Base-by-base conservation (phyloP, 768 basidiomycete genomes). In the Rhodocollybia butyracea region DNA sequence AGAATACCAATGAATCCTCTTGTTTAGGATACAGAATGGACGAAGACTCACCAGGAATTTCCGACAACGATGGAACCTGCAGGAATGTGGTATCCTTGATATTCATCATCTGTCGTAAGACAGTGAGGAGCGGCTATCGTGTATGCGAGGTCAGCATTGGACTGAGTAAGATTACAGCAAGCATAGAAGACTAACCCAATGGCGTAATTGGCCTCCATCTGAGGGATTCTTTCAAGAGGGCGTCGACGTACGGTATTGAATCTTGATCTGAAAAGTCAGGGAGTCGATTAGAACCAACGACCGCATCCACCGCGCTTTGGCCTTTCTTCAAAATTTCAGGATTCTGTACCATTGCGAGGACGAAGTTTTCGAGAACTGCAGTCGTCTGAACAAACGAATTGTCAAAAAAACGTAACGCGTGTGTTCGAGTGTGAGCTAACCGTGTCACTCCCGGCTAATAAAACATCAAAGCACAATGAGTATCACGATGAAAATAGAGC, bases 281-380 rank as follows among this genome's bases (percentile, higher is more conserved):
- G 31, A 57, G 42, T 26, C 34, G 34, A 21, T 29, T 34, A 13
- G 19, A 36, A 11, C 60, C 59, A n/a, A 61, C 42, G 17, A 61
- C 46, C 2, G 32, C 29, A 46, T 68, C 67, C 13, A 68, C 46
- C 46, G 68, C 67, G 12, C 26, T 52, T 47, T 62, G 63, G 3
- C 60, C 60, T 26, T 53, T 51, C 51, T 40, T 51, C 46, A 61
- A 56, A 3, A 54, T 47, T 11, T 60, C 59, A n/a, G 60, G 60
- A 46, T 46, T 26, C n/a, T 22, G 22, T n/a, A 46, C 45, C 22
- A 46, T 5, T 5, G 10, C 45, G 10, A 46, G 29, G 11, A 46
- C 12, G 5, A 46, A 15, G 10, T n/a, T 46, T 13, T 22, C 4
- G 24, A 6, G 12, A 46, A 19, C 22, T 6, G 45, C 4, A 6